Evolutionary conservation across 164 flowering plant genomes (phyloP).

Genomic region (Sextonia rubra): DNA sequence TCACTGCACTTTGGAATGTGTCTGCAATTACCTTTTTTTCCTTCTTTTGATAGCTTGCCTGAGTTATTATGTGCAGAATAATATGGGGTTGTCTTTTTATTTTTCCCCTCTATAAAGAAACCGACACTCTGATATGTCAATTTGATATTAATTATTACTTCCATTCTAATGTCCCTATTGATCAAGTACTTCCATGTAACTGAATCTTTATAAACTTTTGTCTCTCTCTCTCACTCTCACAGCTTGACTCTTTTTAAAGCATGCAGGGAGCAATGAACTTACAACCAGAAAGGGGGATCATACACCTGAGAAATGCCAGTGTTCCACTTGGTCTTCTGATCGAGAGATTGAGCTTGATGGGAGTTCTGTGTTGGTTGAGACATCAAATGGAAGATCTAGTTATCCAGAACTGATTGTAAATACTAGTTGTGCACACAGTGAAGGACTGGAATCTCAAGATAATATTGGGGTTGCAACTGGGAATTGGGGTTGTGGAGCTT

Average conservation of each 20-base stretch:
- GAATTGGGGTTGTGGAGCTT: slow-evolving; percentile 99
- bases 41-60: too few species aligned
- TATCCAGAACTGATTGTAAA: slow-evolving; percentile 10
- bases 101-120: too few species aligned
- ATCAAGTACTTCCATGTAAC: too few species aligned
- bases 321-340: background rate
- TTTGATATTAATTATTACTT: too few species aligned
- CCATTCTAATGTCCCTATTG: too few species aligned
- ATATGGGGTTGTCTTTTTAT: too few species aligned
- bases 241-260: background rate
- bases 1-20: too few species aligned
- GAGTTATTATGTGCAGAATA: too few species aligned
- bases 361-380: slow-evolving; percentile 18
- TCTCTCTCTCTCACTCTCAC: too few species aligned
- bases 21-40: too few species aligned
- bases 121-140: too few species aligned
- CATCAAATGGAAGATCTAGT: slow-evolving; percentile 14
- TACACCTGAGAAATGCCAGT: background rate
- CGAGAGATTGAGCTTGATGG: slow-evolving; percentile 16
- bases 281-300: background rate
- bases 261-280: background rate
- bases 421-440: slow-evolving; percentile 7
- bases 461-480: slow-evolving; percentile 79
- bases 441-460: slow-evolving; percentile 20
- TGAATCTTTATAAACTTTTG: too few species aligned